Percentiles rank a stretch among this genome's conserved stretches.
These are phyloP conservation scores for Xylaria intraflava DNA, from an alignment of 495 filamentous ascomycete species.

Conservation along the genomic window DNA sequence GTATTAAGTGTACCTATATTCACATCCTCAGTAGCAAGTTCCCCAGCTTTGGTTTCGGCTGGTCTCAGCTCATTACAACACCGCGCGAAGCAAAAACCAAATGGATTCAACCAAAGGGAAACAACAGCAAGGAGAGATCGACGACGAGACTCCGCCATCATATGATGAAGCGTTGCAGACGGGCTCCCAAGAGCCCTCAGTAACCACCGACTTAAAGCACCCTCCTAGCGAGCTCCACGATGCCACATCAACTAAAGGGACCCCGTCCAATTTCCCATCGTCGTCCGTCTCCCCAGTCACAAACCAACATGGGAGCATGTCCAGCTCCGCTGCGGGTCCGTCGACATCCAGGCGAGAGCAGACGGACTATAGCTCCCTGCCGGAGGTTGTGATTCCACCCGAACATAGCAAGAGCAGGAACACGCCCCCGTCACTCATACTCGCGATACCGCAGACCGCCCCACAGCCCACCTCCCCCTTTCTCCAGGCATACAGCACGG, in stretches of 20 bases:
- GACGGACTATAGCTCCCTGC: not conserved
- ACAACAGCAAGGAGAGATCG: not conserved
- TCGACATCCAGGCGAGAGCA: not conserved
- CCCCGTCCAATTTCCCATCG: constrained; percentile 23
- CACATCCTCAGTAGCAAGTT: not conserved
- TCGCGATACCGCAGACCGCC: constrained; percentile 22
- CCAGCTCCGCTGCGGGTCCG: constrained; percentile 4
- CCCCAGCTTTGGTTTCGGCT: not conserved
- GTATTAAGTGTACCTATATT: too few species aligned
- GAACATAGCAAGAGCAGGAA: not conserved
- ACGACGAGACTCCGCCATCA: not conserved
- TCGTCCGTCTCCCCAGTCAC: not conserved
- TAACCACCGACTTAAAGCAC: not conserved
- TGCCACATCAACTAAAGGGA: constrained; percentile 11
- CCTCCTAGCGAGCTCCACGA: not conserved
- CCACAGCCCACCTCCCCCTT: constrained; percentile 16
- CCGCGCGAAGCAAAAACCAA: not conserved
- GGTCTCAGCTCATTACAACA: not conserved
- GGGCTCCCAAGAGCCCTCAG: not conserved
- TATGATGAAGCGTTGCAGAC: constrained; percentile 2
- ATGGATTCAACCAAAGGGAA: not conserved
- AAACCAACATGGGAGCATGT: not conserved
- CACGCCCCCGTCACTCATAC: not conserved
- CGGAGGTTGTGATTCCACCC: not conserved
- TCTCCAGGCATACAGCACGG: constrained; percentile 12